Evolutionary conservation across 352 stramenopile genomes (phyloP), one percentile per base, ranked within the genome.

Genomic region (Pythium monospermum): DNA sequence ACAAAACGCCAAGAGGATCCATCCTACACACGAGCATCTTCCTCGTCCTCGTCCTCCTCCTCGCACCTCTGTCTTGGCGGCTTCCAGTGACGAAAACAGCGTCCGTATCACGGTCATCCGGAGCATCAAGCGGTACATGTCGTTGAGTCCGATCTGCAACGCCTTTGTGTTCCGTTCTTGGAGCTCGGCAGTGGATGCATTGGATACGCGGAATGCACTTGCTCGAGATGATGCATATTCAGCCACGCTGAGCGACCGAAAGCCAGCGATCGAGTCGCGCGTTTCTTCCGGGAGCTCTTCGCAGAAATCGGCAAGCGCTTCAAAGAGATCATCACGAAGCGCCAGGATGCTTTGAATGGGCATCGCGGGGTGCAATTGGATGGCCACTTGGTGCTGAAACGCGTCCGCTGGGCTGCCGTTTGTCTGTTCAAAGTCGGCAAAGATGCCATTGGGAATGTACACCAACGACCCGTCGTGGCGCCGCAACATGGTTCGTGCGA

Each of bases 371-470:
- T 77, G 55, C 19, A 87, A 8, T 1, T 59, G 50, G 4, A 93
- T 59, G 36, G 72, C 52, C 7, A 90, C 42, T 7, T 79, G 59
- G 47, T 89, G 68, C 5, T 67, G 68, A 25, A 82, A 76, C 3
- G 68, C 58, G n/a, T 87, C 76, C 6, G 65, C 40, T 1, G 70
- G 57, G 26, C 64, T 83, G 19, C 70, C 71, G 33, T 68, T 90
- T n/a, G 73, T 85, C 58, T 91, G 83, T 27, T 80, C 62, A 35
- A 63, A 79, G 53, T 87, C 77, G 35, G 80, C 71, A 42, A 94
- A 90, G 18, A 91, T 68, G 18, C 83, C 76, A 41, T 94, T 94
- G 10, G 83, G 83, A 31, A 94, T 64, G 68, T 84, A 89, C 46
- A 91, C 72, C 35, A 72, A 68, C 22, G 77, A 79, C 33, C 80